Conservation (phyloP, 2,329 filamentous ascomycete genomes). For the Alternaria triticina region DNA sequence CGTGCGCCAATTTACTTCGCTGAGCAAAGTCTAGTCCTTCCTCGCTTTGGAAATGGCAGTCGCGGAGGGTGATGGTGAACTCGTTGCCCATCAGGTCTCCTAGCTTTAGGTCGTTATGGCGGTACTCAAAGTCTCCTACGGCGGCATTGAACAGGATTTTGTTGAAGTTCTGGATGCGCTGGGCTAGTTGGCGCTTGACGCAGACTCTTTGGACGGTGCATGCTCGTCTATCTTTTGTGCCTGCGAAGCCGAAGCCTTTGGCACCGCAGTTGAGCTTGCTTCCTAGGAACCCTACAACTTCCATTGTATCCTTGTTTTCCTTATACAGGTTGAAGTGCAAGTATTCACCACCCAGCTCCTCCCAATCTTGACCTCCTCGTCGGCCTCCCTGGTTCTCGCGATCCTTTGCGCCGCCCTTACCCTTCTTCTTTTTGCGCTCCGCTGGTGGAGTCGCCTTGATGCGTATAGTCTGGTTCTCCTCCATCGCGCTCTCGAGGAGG, state of each 20-base stretch:
- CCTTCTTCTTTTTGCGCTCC: constrained; percentile 43
- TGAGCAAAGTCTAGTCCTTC: constrained; percentile 41
- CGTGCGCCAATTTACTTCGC: constrained; percentile 55
- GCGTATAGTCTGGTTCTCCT: constrained; percentile 71
- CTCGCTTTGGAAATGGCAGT: constrained; percentile 70
- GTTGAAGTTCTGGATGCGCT: constrained; percentile 70
- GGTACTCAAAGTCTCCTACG: constrained; percentile 83
- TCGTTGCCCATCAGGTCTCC: constrained; percentile 89
- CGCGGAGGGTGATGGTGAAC: constrained; percentile 89
- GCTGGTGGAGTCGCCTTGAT: constrained; percentile 57
- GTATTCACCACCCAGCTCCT: constrained; percentile 76
- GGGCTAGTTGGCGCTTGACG: constrained; percentile 64
- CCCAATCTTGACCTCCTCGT: constrained; percentile 59
- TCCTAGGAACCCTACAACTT: constrained; percentile 78
- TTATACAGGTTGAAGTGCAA: constrained; percentile 94
- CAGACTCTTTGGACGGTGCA: constrained; percentile 85
- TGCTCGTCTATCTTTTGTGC: constrained; percentile 88
- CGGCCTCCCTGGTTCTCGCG: constrained; percentile 31
- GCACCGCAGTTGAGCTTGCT: constrained; percentile 72
- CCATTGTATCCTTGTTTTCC: constrained; percentile 97
- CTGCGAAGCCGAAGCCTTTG: constrained; percentile 80
- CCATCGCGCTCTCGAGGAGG: constrained; percentile 77
- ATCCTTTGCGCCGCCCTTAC: constrained; percentile 29
- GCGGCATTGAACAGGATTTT: constrained; percentile 65
- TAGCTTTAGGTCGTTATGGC: constrained; percentile 73